Evolutionary conservation across 331 rosid species (phyloP).

Genomic region (Ulmus americana): DNA sequence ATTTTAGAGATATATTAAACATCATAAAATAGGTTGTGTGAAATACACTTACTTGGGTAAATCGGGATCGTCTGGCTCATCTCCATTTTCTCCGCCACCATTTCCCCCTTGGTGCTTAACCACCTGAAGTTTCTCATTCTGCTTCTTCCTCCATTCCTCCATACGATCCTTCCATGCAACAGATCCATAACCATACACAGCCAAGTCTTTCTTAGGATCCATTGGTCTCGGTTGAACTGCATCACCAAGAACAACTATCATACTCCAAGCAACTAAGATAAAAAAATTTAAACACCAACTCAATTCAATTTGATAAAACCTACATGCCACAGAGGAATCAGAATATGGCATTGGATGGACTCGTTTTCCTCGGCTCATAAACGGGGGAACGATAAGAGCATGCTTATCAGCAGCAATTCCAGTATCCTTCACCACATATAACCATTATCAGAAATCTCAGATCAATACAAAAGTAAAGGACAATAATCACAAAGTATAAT

Average conservation of each 20-base stretch:
- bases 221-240: conserved; percentile 60
- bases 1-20: neutral
- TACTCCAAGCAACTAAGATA: conserved; percentile 5
- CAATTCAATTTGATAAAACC: neutral
- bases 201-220: conserved; percentile 80
- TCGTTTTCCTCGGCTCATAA: conserved; percentile 43
- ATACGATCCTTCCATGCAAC: conserved; percentile 81
- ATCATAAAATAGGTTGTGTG: neutral
- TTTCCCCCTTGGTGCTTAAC: conserved; percentile 43
- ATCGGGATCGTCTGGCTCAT: conserved; percentile 40
- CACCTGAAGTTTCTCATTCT: conserved; percentile 40
- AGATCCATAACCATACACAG: conserved; percentile 81
- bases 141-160: conserved; percentile 67
- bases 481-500: neutral
- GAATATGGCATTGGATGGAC: conserved; percentile 41
- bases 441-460: conserved; percentile 5
- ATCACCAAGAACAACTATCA: conserved; percentile 28
- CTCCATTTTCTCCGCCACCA: conserved; percentile 32
- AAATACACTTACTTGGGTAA: conserved; percentile 35
- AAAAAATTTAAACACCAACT: conserved; percentile 23
- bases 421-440: conserved; percentile 32
- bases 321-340: conserved; percentile 29
- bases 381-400: conserved; percentile 47
- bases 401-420: conserved; percentile 53
- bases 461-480: neutral